Evolutionary conservation across 495 filamentous ascomycete species (phyloP), one percentile per base, ranked within the genome.

Genomic region (Pseudoneurospora amorphoporcata): DNA sequence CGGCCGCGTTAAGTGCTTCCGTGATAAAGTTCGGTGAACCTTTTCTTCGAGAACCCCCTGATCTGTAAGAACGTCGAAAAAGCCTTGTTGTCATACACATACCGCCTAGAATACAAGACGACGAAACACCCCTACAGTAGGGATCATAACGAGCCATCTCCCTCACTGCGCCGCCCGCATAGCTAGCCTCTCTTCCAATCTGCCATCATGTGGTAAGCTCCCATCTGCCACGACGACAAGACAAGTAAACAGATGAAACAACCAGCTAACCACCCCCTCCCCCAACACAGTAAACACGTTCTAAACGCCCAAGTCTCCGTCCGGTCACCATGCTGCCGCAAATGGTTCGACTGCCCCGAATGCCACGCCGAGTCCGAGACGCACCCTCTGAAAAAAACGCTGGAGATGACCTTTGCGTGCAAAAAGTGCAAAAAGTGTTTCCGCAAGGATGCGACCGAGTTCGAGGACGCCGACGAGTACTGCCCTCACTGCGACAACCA

Each of bases 401-500:
- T 89, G 75, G 96, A 98, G 74, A 96, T 99, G 94, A 91, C 79
- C 0, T 98, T 99, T 77, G 94, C 91, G 37, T 99, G 95, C 87
- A 99, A 99, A 73, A 99, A 99, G 84, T 99, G 95, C 89, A 92
- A 91, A 75, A 98, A 98, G 84, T 93, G 90, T 81, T 99, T 99
- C 86, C 91, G 95, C 68, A 99, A 98, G 83, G 92, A 98, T 76
- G 89, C 90, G 19, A 81, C 87, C 69, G 92, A 97, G 79, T 97
- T 97, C 78, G 95, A 99, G 76, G 96, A 98, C 75, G 92, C 93
- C 80, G 96, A 99, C 85, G 96, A 99, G 82, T 98, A 97, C 84
- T 98, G 95, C 84, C 96, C 95, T n/a, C 92, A 97, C 83, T 99
- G 95, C 85, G 95, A 99, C 81, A 99, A 99, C 81, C 95, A 98